phyloP scores from a whole-genome alignment of 441 rosid genomes.

The Hura crepitans region DNA sequence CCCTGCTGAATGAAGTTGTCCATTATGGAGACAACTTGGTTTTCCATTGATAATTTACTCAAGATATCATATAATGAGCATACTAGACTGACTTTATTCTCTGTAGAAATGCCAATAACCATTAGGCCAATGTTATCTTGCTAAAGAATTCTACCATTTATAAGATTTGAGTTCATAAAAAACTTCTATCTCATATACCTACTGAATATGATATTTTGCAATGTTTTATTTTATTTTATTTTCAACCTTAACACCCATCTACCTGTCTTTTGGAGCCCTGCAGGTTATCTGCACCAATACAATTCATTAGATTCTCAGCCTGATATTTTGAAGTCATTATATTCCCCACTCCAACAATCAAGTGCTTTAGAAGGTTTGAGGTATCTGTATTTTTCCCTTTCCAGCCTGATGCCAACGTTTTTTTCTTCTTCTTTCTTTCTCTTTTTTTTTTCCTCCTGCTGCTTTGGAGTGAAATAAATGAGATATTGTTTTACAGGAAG shows the following conservation, averaged over 20 bases:
- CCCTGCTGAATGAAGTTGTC: neutral
- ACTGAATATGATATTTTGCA: conserved; percentile 1
- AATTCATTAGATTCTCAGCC: conserved; percentile 86
- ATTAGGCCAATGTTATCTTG: conserved; percentile 9
- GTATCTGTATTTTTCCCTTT: conserved; percentile 32
- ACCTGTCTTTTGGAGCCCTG: conserved; percentile 23
- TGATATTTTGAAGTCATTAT: conserved; percentile 86
- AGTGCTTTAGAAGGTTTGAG: conserved; percentile 93
- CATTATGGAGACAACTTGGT: neutral
- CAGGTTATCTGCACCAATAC: conserved; percentile 87
- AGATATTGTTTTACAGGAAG: neutral
- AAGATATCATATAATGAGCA: conserved; percentile 12
- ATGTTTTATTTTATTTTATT: neutral
- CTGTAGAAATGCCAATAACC: conserved; percentile 3
- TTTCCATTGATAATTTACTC: neutral
- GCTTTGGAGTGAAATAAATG: conserved; percentile 3
- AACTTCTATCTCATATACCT: neutral
- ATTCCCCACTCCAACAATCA: conserved; percentile 94
- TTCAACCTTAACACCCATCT: conserved; percentile 5
- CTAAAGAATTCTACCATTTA: neutral
- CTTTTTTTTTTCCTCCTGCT: no score
- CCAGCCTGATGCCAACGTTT: neutral
- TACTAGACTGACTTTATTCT: neutral
- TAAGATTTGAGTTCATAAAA: neutral
- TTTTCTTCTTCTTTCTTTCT: no score